Evolutionary conservation across 352 stramenopile species (phyloP), one percentile per base, ranked within the genome.

Genomic region (Sclerospora graminicola): DNA sequence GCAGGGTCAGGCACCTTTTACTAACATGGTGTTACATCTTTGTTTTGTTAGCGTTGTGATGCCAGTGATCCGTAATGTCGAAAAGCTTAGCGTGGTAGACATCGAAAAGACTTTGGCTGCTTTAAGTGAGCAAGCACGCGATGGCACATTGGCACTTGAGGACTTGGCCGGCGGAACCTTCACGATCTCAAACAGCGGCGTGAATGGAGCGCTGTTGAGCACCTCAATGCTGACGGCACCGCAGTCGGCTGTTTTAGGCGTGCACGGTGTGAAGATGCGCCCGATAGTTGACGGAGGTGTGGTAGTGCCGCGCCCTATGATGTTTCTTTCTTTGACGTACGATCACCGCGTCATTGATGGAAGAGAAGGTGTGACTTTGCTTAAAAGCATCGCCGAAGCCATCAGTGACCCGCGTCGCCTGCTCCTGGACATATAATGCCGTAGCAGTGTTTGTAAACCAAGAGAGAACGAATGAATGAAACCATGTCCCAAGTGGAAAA

Each of bases 331-430:
- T 34, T 79, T 99, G 34, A 99, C 95, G 31, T 99, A 99, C 73
- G 96, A 99, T 77, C 96, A 99, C 82, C 86, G 96, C 55, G 84
- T 99, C 56, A 98, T 99, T 57, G 96, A 99, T 71, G 96, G 96
- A 40, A 92, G 96, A 63, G 96, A 99, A 76, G 94, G 90, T 48
- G 96, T 99, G 42, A 99, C 95, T n/a, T 97, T 99, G 78, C 81
- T 99, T 48, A 98, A 98, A 74, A 97, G 70, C 50, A 92, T 99
- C 50, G 89, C 93, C n/a, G 89, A 98, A 33, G 95, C 97, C 57
- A 94, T 99, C 54, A 83, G 85, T 34, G 92, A 99, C 69, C 96
- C 96, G 23, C 66, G 76, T 14, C 85, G 94, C 36, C 62, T 99
- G 44, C 72, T 99, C 40, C 42, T 91, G 52, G 64, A 83, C 42